Base-by-base conservation (phyloP, 345 rosid species). In the Salix caprea region DNA sequence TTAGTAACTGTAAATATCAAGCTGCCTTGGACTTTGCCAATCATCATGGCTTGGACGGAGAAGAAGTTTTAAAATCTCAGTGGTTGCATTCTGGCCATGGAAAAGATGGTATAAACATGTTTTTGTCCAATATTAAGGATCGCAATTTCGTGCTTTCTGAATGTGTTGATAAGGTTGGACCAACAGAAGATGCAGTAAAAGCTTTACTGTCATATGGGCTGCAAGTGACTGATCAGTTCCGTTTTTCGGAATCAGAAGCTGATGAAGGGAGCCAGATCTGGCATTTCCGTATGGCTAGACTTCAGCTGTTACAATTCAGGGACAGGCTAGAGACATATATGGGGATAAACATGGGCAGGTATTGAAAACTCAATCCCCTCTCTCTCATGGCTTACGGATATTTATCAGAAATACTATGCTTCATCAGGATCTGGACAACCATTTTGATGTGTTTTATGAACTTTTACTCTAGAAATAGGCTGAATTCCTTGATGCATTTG, bases 261-360 rank as follows among this genome's bases (percentile, higher is more conserved):
- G 39, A 76, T 85, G 89, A 88, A 78, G 84, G 70, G 77, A 82
- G 73, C 79, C 83, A 83, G 70, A 81, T 87, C 68, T 96, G 97
- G 98, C 87, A 90, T 75, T 82, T 84, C 60, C 90, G 93, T 65
- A 78, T 92, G 84, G 83, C 91, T 74, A 93, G 99, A 86, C 95
- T 96, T 79, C 91, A 89, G 84, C 76, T 96, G 66, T 81, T 91
- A 83, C 98, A 92, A 78, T 96, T 87, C 77, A 81, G 80, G 82
- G 99, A 96, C 83, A 86, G 93, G 78, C 83, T 96, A 74, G 99
- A 96, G 89, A 92, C 98, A 58, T 96, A 80, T 85, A 77, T 92
- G 86, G 99, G 99, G 73, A 90, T 96, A 83, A 96, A 90, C 89
- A 93, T 93, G 99, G 97, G 99, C 90, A 93, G 99, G 99, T 92